Conservation (phyloP, 1,284 basidiomycete species). For the Leucoagaricus sp. region DNA sequence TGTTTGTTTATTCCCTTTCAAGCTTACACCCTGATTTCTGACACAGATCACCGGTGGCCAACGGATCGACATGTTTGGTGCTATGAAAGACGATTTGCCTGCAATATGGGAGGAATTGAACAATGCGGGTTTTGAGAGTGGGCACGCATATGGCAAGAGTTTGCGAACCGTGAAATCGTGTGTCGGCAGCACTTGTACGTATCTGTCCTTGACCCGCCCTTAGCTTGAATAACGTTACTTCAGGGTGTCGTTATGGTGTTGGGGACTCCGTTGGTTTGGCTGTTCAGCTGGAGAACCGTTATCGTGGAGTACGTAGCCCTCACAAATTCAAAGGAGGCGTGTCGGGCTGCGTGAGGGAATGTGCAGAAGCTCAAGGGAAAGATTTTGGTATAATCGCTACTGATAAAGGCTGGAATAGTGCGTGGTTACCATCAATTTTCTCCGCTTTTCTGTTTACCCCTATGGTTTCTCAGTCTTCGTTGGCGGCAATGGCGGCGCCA, state of each 20-base stretch:
- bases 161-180: slow-evolving; percentile 43
- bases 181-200: slow-evolving; percentile 39
- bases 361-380: slow-evolving; percentile 74
- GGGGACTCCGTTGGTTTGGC: slow-evolving; percentile 79
- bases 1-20: background rate
- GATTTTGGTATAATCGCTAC: slow-evolving; percentile 83
- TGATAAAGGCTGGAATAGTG: slow-evolving; percentile 75
- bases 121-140: slow-evolving; percentile 72
- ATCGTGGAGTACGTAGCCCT: slow-evolving; percentile 71
- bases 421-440: slow-evolving; percentile 20
- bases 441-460: slow-evolving; percentile 2
- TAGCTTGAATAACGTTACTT: slow-evolving; percentile 30
- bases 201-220: slow-evolving; percentile 1
- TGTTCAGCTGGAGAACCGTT: slow-evolving; percentile 72
- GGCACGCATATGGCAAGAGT: slow-evolving; percentile 73
- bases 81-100: slow-evolving; percentile 74
- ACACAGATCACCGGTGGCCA: slow-evolving; percentile 42
- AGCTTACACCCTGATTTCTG: slow-evolving; percentile 14
- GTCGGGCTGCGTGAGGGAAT: slow-evolving; percentile 73
- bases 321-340: slow-evolving; percentile 85
- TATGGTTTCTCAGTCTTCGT: slow-evolving; percentile 68
- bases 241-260: slow-evolving; percentile 77
- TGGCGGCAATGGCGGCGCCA: slow-evolving; percentile 76
- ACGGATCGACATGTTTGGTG: slow-evolving; percentile 76
- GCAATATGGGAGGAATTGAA: slow-evolving; percentile 74